Evolutionary conservation across 805 yeast species (phyloP).

Genomic region (Metschnikowia aberdeeniae): DNA sequence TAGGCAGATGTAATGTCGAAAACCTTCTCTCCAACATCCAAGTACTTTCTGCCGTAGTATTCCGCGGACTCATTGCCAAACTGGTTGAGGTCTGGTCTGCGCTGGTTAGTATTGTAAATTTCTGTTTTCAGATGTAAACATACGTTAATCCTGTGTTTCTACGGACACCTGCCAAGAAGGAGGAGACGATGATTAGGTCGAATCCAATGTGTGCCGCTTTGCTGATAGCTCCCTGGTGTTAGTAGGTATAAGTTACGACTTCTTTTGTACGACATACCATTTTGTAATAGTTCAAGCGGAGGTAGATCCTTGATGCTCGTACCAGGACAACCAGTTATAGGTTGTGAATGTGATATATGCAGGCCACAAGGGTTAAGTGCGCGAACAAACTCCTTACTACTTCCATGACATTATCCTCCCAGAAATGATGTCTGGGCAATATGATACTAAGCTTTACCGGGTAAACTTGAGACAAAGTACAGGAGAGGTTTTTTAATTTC

Average conservation of each 20-base stretch:
- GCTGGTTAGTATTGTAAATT: neutral
- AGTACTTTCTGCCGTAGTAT: conserved; percentile 57
- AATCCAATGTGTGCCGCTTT: conserved; percentile 54
- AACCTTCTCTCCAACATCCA: conserved; percentile 80
- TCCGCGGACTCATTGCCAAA: conserved; percentile 43
- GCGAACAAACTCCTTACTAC: too few species aligned
- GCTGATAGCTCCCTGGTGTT: conserved; percentile 17
- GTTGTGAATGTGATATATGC: too few species aligned
- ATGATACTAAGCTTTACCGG: too few species aligned
- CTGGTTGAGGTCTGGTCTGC: conserved; percentile 44
- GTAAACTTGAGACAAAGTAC: too few species aligned
- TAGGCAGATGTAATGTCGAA: conserved; percentile 69
- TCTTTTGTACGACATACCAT: neutral
- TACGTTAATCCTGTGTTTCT: conserved; percentile 62
- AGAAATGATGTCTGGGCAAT: too few species aligned
- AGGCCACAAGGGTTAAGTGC: too few species aligned
- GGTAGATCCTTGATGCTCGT: too few species aligned
- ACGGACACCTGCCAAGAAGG: conserved; percentile 48
- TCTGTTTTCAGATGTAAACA: conserved; percentile 4
- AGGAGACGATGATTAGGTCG: conserved; percentile 61
- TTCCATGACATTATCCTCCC: too few species aligned
- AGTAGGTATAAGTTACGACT: neutral
- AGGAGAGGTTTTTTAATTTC: too few species aligned
- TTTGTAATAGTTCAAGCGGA: neutral
- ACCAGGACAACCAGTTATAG: too few species aligned